Conservation (phyloP, 768 basidiomycete species). For the Lactifluus echinatus region DNA sequence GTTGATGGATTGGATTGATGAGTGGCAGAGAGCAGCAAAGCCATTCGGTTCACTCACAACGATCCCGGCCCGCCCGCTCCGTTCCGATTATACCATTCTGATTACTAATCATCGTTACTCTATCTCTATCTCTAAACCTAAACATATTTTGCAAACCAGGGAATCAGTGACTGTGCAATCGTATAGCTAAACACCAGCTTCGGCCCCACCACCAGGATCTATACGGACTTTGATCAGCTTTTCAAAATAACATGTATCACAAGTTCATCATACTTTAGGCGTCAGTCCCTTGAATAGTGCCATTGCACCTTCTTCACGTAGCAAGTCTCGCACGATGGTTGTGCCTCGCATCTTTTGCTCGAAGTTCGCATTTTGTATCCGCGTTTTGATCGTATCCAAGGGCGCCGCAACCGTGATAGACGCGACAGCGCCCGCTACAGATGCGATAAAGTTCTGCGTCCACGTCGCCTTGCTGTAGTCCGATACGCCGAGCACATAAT, state of each 20-base stretch:
- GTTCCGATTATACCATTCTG: no score
- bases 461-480: constrained; percentile 96
- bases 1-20: no score
- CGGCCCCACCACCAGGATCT: constrained; percentile 91
- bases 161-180: constrained; percentile 91
- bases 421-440: constrained; percentile 86
- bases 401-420: constrained; percentile 96
- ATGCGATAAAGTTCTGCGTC: constrained; percentile 95
- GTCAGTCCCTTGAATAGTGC: constrained; percentile 97
- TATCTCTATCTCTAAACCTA: neutral
- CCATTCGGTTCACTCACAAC: no score
- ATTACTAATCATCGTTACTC: neutral
- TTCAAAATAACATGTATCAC: neutral
- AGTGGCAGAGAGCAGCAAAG: no score
- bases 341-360: constrained; percentile 74
- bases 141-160: constrained; percentile 53
- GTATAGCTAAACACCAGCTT: constrained; percentile 99
- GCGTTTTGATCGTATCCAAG: constrained; percentile 92
- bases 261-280: constrained; percentile 61
- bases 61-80: no score
- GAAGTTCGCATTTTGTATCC: constrained; percentile 98
- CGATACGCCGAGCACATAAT: constrained; percentile 77
- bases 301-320: constrained; percentile 73
- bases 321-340: constrained; percentile 74
- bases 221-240: constrained; percentile 18